Base-by-base conservation (phyloP, 108 stramenopile species). In the Cyclotella cryptica region DNA sequence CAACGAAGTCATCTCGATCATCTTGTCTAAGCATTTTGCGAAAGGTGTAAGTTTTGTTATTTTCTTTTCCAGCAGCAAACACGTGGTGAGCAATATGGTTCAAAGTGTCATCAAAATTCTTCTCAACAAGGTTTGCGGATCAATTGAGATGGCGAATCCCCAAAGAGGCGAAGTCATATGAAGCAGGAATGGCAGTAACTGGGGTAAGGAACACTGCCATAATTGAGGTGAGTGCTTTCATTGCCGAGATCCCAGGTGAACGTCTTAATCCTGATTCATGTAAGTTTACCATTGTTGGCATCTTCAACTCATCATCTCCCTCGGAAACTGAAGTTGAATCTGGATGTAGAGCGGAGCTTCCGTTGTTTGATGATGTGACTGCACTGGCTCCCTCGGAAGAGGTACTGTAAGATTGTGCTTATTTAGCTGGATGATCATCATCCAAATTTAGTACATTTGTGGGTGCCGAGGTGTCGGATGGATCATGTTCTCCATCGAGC, bases 241-340 rank as follows among this genome's bases (percentile, higher is more conserved):
- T 14, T 58, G 57, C 24, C 4, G 57, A 5, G 2, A 58, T 58
- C 9, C 14, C 14, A 29, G 27, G 24, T 58, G 57, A 58, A 5
- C 57, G 14, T 26, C 57, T 21, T 28, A 58, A 21, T 14, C 57
- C 57, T 28, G 57, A 58, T 58, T 58, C 57, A 26, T 58, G 57
- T 21, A 7, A 58, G 57, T 64, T 42, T 39, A 62, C 61, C 29
- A 62, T 35, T 15, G 12, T 30, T 42, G 62, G 35, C 62, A 64
- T 64, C 9, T 3, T 17, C 17, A 64, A 30, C 19, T 41, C 40
- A 42, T n/a, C 21, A 21, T 64, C 62, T 64, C 62, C 62, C 62
- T 64, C 12, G 62, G 35, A 39, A 64, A 4, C 62, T 64, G 57
- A 21, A 58, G 14, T 64, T 1, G 62, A 42, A 64, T 64, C 9